Conservation (phyloP, 495 filamentous ascomycete species). For the Cenococcum geophilum region DNA sequence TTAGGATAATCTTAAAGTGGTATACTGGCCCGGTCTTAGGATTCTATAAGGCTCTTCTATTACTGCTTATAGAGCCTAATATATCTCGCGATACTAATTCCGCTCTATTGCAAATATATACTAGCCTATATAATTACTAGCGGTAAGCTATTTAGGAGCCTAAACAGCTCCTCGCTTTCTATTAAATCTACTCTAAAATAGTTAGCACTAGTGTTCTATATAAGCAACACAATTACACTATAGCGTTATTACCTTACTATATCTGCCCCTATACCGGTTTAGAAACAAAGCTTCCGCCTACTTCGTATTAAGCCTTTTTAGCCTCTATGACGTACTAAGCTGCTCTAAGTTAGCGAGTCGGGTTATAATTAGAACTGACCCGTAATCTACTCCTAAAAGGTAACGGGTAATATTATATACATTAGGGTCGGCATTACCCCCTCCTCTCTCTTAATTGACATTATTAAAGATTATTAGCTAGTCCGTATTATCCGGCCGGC, state of each 20-base stretch:
- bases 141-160: constrained; percentile 22
- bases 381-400: constrained; percentile 35
- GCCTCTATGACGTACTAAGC: background rate
- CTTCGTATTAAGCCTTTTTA: constrained; percentile 19
- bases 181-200: background rate
- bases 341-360: constrained; percentile 25
- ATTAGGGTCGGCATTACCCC: constrained; percentile 12
- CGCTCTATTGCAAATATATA: constrained; percentile 6
- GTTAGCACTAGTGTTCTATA: too few species aligned
- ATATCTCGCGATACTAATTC: constrained; percentile 2
- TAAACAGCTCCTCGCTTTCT: constrained; percentile 8
- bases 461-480: constrained; percentile 35
- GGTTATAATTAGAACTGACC: constrained; percentile 40
- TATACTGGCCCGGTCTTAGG: background rate
- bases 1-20: background rate
- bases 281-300: constrained; percentile 8
- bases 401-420: constrained; percentile 34
- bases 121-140: constrained; percentile 23
- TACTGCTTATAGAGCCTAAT: constrained; percentile 6
- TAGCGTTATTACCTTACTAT: too few species aligned
- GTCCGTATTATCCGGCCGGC: constrained; percentile 23
- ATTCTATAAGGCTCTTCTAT: background rate
- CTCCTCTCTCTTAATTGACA: constrained; percentile 3
- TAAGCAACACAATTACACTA: too few species aligned
- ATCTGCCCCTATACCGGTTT: constrained; percentile 1